A percentile compares a stretch with the other conserved stretches of the same genome.
phyloP scores from a whole-genome alignment of 805 yeast species.

The Kodamaea sagamina region DNA sequence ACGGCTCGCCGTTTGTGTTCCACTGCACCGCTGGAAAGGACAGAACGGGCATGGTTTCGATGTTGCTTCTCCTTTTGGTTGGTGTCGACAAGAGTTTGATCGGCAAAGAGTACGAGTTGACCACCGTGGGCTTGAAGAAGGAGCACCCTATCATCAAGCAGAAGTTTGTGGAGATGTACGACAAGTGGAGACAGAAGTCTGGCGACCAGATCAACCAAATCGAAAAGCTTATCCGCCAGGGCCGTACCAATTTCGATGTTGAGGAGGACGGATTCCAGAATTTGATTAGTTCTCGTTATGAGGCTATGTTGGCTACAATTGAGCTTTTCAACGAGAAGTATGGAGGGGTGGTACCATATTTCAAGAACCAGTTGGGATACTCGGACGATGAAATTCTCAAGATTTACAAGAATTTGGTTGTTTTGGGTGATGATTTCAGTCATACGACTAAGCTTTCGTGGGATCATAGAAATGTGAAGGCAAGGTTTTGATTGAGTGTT shows the following conservation, averaged over 20 bases:
- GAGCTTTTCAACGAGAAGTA: conserved; percentile 51
- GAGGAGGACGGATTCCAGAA: conserved; percentile 58
- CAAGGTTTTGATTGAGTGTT: conserved; percentile 12
- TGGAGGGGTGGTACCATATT: conserved; percentile 56
- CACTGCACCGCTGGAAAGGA: conserved; percentile 91
- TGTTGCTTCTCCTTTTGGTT: conserved; percentile 60
- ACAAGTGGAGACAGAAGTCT: conserved; percentile 30
- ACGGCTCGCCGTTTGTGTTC: conserved; percentile 51
- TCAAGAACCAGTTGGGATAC: conserved; percentile 46
- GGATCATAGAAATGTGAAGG: conserved; percentile 12
- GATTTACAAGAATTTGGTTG: conserved; percentile 30
- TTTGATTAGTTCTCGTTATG: conserved; percentile 63
- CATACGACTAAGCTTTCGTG: conserved; percentile 4
- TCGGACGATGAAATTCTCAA: conserved; percentile 43
- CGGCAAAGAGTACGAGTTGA: conserved; percentile 76
- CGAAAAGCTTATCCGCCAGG: conserved; percentile 29
- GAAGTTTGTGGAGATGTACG: conserved; percentile 35
- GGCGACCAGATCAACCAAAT: conserved; percentile 25
- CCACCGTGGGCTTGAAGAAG: conserved; percentile 62
- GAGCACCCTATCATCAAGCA: conserved; percentile 43
- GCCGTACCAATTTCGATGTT: conserved; percentile 43
- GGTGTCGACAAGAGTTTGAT: conserved; percentile 69
- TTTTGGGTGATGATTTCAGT: conserved; percentile 17
- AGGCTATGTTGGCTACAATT: conserved; percentile 67
- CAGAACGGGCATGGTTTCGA: conserved; percentile 74